Evolutionary conservation across 768 basidiomycete species (phyloP), one percentile per base, ranked within the genome.

Genomic region (Amanita phalloides): DNA sequence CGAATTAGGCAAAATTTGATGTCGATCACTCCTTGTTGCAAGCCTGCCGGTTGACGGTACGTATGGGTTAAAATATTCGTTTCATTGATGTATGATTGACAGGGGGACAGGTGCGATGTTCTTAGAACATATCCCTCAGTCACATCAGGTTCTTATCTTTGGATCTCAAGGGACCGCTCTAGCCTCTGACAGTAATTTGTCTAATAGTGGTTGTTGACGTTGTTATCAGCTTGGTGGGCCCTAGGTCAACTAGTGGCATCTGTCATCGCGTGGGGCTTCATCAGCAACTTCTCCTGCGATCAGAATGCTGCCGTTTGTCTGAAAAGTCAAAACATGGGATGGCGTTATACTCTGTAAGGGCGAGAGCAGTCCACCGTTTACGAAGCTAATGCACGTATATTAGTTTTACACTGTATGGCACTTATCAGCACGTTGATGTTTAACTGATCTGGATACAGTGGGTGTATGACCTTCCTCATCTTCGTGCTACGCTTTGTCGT

Each of bases 181-280:
- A n/a, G n/a, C n/a, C n/a, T n/a, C n/a, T 17, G 13, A 44, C 14
- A 28, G 49, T 48, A 26, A 41, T 33, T 33, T 33, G 2, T 33
- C 11, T 37, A 32, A 32, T 64, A 79, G 65, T 77, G 72, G 70
- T 72, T 77, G n/a, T 67, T 81, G 39, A 74, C 77, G 2, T 64
- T 79, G 7, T 71, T 81, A 2, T 77, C 77, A 14, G 69, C 70
- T 21, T 78, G 75, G 73, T 79, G 77, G 75, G 67, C 77, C 53
- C 44, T 73, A 52, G 71, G 78, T 32, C 65, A 78, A 65, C 68
- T 80, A 7, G 60, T 73, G 14, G 72, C 77, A 7, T 78, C 73
- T 14, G 60, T 74, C 28, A 66, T 81, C 28, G 73, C 76, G 6
- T 82, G 76, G 73, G 75, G 68, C 0, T 75, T 81, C 57, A 77